Conservation (phyloP, 139 green algal genomes). For the Closterium sp. region DNA sequence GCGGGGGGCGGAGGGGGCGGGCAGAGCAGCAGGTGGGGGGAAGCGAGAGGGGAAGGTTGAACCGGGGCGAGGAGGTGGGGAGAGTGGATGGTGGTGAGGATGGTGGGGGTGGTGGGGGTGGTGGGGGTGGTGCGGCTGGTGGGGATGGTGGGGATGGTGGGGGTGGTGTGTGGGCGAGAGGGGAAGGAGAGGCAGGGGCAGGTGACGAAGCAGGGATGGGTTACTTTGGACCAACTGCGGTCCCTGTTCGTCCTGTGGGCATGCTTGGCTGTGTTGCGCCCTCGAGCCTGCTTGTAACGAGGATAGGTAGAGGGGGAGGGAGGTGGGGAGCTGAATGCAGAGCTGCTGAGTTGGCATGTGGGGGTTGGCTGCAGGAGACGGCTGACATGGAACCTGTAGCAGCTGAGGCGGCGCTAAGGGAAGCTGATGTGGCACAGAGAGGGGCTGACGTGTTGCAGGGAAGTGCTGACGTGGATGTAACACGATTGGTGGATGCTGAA, state of each 20-base stretch:
- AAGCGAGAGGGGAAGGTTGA: too few relatives aligned
- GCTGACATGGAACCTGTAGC: neutral
- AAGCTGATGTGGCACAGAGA: neutral
- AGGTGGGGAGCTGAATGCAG: neutral
- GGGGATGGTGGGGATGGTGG: neutral
- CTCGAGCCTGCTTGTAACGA: neutral
- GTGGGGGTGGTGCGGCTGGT: too few relatives aligned
- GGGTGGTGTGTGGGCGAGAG: too few relatives aligned
- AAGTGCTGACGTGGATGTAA: neutral
- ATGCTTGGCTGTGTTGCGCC: neutral
- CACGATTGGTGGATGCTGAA: neutral
- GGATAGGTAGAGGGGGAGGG: neutral
- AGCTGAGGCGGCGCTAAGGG: neutral
- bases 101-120: too few relatives aligned
- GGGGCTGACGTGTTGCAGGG: neutral
- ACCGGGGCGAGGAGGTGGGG: too few relatives aligned
- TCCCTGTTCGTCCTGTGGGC: neutral
- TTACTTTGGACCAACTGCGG: neutral
- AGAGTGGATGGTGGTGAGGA: too few relatives aligned
- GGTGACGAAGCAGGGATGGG: neutral
- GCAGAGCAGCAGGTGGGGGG: too few relatives aligned
- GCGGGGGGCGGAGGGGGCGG: neutral
- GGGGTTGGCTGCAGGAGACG: neutral
- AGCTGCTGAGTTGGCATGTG: neutral
- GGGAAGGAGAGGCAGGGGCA: neutral